These are phyloP conservation scores for Monosiga brevicollis DNA, from an alignment of 78 protist genomes.

Conservation along the genomic window DNA sequence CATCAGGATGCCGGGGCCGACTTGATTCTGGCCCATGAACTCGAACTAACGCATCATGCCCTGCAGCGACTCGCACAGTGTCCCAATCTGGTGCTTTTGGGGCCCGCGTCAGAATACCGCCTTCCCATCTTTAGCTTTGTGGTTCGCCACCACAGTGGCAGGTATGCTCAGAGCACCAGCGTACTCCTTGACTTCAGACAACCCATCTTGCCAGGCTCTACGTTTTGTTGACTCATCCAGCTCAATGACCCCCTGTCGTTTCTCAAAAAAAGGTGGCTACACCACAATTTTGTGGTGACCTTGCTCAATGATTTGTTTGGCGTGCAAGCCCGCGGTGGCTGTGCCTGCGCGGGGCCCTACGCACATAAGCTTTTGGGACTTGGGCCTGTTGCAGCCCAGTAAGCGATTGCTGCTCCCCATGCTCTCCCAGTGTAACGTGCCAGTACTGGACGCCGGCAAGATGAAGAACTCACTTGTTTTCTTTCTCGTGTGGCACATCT, in stretches of 20 bases:
- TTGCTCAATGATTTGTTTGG: slow-evolving; percentile 90
- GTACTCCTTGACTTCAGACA: slow-evolving; percentile 23
- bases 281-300: slow-evolving; percentile 69
- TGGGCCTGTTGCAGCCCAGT: slow-evolving; percentile 46
- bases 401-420: too few relatives aligned
- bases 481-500: neutral
- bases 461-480: neutral
- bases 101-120: neutral
- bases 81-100: neutral
- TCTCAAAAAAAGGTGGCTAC: too few relatives aligned
- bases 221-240: too few relatives aligned
- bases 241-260: too few relatives aligned
- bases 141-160: neutral
- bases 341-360: slow-evolving; percentile 91
- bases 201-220: too few relatives aligned
- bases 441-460: too few relatives aligned
- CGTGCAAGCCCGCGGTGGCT: slow-evolving; percentile 82
- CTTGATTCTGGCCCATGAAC: neutral
- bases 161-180: slow-evolving; percentile 1
- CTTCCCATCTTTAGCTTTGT: slow-evolving; percentile 21
- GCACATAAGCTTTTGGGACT: slow-evolving; percentile 60
- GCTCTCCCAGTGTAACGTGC: too few relatives aligned
- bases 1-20: neutral
- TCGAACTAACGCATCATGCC: neutral
- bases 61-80: neutral